phyloP scores from a whole-genome alignment of 805 yeast species.

The Brettanomyces nanus region DNA sequence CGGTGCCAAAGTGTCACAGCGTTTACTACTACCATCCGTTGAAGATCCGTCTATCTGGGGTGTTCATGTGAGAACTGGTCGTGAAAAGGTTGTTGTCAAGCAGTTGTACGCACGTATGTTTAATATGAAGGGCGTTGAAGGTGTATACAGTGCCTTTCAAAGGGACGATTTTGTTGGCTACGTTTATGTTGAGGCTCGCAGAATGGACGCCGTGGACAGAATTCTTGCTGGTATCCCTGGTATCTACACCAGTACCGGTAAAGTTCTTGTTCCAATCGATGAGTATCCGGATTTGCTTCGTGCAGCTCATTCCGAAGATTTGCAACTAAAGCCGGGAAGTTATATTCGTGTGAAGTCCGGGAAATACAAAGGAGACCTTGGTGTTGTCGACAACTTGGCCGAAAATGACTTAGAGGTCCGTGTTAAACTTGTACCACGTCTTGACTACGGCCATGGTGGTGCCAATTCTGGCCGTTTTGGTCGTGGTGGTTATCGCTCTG shows the following conservation, averaged over 20 bases:
- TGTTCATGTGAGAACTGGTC: constrained; percentile 85
- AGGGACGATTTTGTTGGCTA: constrained; percentile 90
- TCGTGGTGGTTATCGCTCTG: constrained; percentile 56
- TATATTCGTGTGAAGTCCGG: constrained; percentile 90
- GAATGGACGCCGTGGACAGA: constrained; percentile 82
- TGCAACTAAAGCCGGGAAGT: constrained; percentile 83
- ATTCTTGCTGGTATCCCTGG: constrained; percentile 88
- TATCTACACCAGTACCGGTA: constrained; percentile 50
- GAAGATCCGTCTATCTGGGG: constrained; percentile 97
- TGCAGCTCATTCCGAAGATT: constrained; percentile 81
- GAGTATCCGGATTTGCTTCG: constrained; percentile 91
- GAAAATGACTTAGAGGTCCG: constrained; percentile 96
- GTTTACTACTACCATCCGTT: constrained; percentile 87
- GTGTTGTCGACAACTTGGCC: constrained; percentile 84
- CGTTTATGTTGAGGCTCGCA: constrained; percentile 88
- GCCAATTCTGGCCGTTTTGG: constrained; percentile 46
- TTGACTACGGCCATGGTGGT: constrained; percentile 74
- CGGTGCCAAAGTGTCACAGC: constrained; percentile 84
- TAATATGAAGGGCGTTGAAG: constrained; percentile 71
- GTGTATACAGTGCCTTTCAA: constrained; percentile 84
- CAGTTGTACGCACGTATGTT: constrained; percentile 77
- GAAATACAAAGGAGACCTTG: constrained; percentile 86
- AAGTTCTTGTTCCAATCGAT: constrained; percentile 86
- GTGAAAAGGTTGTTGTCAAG: constrained; percentile 84
- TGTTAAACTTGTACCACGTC: constrained; percentile 83